Evolutionary conservation across 1,139 yeast genomes (phyloP), one percentile per base, ranked within the genome.

Genomic region (Debaryomyces subglobosus): DNA sequence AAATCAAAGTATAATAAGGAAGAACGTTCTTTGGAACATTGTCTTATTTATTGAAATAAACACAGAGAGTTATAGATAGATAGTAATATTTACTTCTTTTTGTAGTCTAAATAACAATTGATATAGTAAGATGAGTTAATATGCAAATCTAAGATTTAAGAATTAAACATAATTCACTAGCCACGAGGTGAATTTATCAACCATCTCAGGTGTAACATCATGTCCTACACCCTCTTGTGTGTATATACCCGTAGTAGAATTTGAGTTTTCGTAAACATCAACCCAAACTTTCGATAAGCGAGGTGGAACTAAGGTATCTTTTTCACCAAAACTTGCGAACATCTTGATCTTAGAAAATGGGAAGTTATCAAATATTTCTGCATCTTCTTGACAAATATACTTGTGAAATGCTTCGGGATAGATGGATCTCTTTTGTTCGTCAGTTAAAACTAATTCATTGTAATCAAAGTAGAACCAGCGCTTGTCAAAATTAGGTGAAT

Each of bases 371-470:
- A 69, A 68, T 25, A 75, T 68, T 3, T 51, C 55, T 8, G 49
- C 47, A 50, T 76, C 81, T 37, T 66, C 65, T 2, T 53, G 50
- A 13, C 66, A 53, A 30, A 74, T 39, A 39, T 56, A 56, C n/a
- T 66, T 59, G 56, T 76, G 80, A 47, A 76, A 65, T 2, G 65
- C 56, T 48, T 68, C 69, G 0, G 79, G 77, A 52, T 74, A 75
- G 37, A 58, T 50, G 7, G 39, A 39, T 12, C 50, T 44, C 39
- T 59, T 59, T 44, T 71, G 69, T 10, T 62, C 65, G 0, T 60
- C 62, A 3, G 57, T 54, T 44, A 75, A 62, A 1, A 59, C 59
- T 44, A 76, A 60, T 52, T 74, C 79, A n/a, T 63, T 59, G 53
- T 74, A 76, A 41, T 60, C 57, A 52, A 49, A 61, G 56, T 71